Evolutionary conservation across 257 asterid genomes (phyloP).

Genomic region (Phtheirospermum japonicum): DNA sequence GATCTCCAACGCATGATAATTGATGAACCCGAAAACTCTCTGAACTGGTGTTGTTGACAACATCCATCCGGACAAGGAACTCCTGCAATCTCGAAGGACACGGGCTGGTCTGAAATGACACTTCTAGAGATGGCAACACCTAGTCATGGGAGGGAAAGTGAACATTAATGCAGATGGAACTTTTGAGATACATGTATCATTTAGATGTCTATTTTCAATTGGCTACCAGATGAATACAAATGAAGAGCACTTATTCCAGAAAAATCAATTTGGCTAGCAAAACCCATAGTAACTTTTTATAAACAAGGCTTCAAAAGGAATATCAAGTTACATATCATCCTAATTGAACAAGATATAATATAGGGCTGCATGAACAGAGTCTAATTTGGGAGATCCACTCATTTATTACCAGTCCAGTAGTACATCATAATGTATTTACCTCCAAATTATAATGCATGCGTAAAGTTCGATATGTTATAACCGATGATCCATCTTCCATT

Average conservation of each 20-base stretch:
- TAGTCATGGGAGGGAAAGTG: constrained; percentile 27
- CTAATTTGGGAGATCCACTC: background rate
- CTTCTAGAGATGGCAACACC: constrained; percentile 92
- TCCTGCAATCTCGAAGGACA: constrained; percentile 77
- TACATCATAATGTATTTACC: constrained; percentile 42
- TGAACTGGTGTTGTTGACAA: constrained; percentile 72
- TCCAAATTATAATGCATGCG: constrained; percentile 78
- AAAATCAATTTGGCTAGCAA: constrained; percentile 10
- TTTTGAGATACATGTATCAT: constrained; percentile 21
- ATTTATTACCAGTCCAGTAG: constrained; percentile 14
- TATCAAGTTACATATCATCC: constrained; percentile 20
- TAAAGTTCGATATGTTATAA: constrained; percentile 72
- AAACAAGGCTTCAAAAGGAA: constrained; percentile 2
- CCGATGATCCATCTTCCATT: constrained; percentile 62
- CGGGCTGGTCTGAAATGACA: constrained; percentile 71
- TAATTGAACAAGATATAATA: constrained; percentile 10
- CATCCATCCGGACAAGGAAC: constrained; percentile 86
- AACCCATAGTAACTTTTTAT: constrained; percentile 4
- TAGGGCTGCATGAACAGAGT: constrained; percentile 4
- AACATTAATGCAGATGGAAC: constrained; percentile 9
- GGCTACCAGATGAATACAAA: constrained; percentile 19
- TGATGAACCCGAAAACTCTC: constrained; percentile 82
- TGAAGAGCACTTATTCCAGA: constrained; percentile 17
- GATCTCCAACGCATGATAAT: constrained; percentile 76
- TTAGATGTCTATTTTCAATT: constrained; percentile 11